phyloP scores from a whole-genome alignment of 768 basidiomycete species.

The Boletus insuetus region DNA sequence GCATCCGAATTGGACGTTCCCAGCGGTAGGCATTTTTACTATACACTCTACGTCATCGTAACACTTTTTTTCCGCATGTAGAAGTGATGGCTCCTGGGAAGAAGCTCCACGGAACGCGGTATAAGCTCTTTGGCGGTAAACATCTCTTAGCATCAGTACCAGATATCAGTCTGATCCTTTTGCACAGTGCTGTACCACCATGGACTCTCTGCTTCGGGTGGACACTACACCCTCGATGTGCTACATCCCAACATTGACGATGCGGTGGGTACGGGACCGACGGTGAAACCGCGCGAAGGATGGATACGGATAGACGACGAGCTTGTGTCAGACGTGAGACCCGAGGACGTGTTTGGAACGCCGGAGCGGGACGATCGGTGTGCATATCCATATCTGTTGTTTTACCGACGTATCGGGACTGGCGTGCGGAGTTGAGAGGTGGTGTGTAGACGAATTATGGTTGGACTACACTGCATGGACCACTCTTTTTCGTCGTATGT shows the following conservation, averaged over 20 bases:
- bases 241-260: slow-evolving; percentile 68
- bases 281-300: slow-evolving; percentile 47
- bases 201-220: slow-evolving; percentile 84
- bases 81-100: slow-evolving; percentile 61
- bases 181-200: slow-evolving; percentile 85
- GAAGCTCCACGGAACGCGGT: slow-evolving; percentile 50
- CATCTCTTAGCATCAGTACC: not conserved
- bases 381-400: slow-evolving; percentile 70
- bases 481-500: not conserved
- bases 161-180: not conserved
- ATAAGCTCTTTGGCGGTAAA: slow-evolving; percentile 83
- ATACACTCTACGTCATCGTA: rapidly evolving
- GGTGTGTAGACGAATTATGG: not conserved
- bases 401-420: slow-evolving; percentile 63
- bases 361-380: slow-evolving; percentile 58
- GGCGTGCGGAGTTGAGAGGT: slow-evolving; percentile 14
- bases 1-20: slow-evolving; percentile 76
- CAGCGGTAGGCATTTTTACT: slow-evolving; percentile 41
- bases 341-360: slow-evolving; percentile 68
- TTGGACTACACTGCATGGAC: not conserved
- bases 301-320: slow-evolving; percentile 98
- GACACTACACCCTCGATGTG: slow-evolving; percentile 93
- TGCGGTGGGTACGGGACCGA: slow-evolving; percentile 12
- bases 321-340: slow-evolving; percentile 65
- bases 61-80: slow-evolving; percentile 14